Percentiles rank a stretch among this genome's conserved stretches.
Evolutionary conservation across 352 stramenopile genomes (phyloP).

Genomic region (Phytophthora colocasiae): DNA sequence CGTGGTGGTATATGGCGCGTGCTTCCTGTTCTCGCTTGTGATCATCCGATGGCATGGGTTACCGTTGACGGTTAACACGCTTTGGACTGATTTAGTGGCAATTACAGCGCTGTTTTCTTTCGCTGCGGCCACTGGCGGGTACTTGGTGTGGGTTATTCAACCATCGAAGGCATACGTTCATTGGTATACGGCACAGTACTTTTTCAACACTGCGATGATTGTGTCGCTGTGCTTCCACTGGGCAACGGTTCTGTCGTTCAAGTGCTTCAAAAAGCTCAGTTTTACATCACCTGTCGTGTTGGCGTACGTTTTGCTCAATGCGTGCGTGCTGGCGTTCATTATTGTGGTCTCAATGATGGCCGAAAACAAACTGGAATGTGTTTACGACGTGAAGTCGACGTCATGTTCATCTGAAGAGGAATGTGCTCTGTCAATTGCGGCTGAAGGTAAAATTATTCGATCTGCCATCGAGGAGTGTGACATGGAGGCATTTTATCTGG

Average conservation of each 20-base stretch:
- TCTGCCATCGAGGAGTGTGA: conserved; percentile 72
- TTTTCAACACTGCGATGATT: conserved; percentile 90
- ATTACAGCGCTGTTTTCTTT: conserved; percentile 87
- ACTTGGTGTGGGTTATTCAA: conserved; percentile 85
- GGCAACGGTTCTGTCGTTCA: conserved; percentile 84
- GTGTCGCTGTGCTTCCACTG: conserved; percentile 90
- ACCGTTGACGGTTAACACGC: conserved; percentile 79
- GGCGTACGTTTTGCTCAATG: conserved; percentile 71
- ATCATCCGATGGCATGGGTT: conserved; percentile 89
- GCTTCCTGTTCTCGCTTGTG: conserved; percentile 83
- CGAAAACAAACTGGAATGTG: conserved; percentile 70
- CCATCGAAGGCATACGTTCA: conserved; percentile 87
- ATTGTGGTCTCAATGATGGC: conserved; percentile 60
- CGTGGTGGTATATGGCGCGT: conserved; percentile 74
- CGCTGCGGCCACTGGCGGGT: conserved; percentile 76
- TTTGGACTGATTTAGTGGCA: conserved; percentile 89
- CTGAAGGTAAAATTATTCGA: conserved; percentile 72
- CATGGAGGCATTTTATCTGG: conserved; percentile 86
- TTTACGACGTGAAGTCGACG: conserved; percentile 72
- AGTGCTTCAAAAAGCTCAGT: conserved; percentile 89
- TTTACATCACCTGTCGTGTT: conserved; percentile 83
- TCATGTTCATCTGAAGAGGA: conserved; percentile 63
- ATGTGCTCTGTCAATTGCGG: conserved; percentile 62
- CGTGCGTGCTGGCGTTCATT: conserved; percentile 72
- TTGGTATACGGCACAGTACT: conserved; percentile 88